Percentiles rank a stretch among this genome's conserved stretches.
phyloP scores from a whole-genome alignment of 192 early-diverging fungal species.

The Coemansia asiatica region DNA sequence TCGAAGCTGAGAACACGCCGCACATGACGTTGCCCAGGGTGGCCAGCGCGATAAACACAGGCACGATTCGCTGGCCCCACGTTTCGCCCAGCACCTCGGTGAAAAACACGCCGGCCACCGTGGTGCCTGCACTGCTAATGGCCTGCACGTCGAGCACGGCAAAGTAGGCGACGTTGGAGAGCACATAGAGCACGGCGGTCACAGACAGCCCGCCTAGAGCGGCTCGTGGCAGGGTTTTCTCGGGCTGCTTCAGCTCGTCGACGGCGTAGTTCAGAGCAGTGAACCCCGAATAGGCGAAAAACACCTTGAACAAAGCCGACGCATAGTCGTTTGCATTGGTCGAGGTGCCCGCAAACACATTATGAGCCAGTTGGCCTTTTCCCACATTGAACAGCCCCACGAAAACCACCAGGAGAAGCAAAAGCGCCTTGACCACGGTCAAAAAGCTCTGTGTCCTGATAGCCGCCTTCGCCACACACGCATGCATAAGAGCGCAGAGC shows the following conservation, averaged over 20 bases:
- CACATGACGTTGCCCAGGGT: slow-evolving; percentile 54
- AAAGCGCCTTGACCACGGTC: slow-evolving; percentile 50
- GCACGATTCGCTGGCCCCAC: slow-evolving; percentile 55
- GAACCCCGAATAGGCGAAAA: slow-evolving; percentile 62
- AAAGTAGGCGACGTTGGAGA: slow-evolving; percentile 60
- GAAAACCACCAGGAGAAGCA: slow-evolving; percentile 45
- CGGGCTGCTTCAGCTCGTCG: slow-evolving; percentile 60
- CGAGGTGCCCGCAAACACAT: slow-evolving; percentile 27
- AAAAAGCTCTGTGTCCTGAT: slow-evolving; percentile 40
- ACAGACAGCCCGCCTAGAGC: slow-evolving; percentile 55
- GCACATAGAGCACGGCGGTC: slow-evolving; percentile 58
- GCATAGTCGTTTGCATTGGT: slow-evolving; percentile 36
- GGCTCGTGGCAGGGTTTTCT: slow-evolving; percentile 60
- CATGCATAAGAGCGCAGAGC: slow-evolving; percentile 31
- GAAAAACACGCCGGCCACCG: slow-evolving; percentile 58
- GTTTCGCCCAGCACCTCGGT: slow-evolving; percentile 39
- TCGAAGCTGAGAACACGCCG: slow-evolving; percentile 44
- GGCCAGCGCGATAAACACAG: slow-evolving; percentile 51
- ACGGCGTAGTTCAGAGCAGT: slow-evolving; percentile 61
- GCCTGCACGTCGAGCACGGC: slow-evolving; percentile 47
- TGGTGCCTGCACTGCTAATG: slow-evolving; percentile 26
- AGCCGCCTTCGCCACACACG: slow-evolving; percentile 24
- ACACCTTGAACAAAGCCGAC: slow-evolving; percentile 54
- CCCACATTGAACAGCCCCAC: slow-evolving; percentile 23
- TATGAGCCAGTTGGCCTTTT: not conserved